phyloP scores from a whole-genome alignment of 169 alveolate genomes.

The Plasmodium ovale region DNA sequence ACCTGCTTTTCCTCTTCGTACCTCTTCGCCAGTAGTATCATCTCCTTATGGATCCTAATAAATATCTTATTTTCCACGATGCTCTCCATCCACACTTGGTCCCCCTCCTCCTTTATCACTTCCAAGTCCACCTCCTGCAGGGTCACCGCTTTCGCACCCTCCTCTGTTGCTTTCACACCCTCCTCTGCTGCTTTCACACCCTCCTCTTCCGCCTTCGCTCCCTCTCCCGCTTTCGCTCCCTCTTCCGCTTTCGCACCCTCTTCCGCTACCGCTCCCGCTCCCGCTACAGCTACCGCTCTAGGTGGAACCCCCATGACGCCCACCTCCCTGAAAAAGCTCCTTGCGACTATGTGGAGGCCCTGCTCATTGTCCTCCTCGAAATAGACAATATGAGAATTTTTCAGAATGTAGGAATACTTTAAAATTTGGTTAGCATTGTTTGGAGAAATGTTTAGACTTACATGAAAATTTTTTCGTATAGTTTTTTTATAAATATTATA shows the following conservation, averaged over 20 bases:
- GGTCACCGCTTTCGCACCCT: not conserved
- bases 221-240: not conserved
- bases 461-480: slow-evolving; percentile 55
- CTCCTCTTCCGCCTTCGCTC: not conserved
- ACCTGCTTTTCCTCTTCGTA: slow-evolving; percentile 50
- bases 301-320: not conserved
- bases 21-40: slow-evolving; percentile 34
- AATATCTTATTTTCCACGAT: slow-evolving; percentile 34
- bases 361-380: slow-evolving; percentile 66
- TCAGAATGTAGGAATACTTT: slow-evolving; percentile 54
- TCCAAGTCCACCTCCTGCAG: slow-evolving; percentile 46
- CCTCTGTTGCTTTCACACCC: not conserved
- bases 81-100: slow-evolving; percentile 18
- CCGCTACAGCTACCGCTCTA: not conserved
- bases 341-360: slow-evolving; percentile 51
- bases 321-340: slow-evolving; percentile 16
- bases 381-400: slow-evolving; percentile 48
- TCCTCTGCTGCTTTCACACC: not conserved
- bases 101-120: slow-evolving; percentile 21
- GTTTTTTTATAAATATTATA: slow-evolving; percentile 58
- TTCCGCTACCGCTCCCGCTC: not conserved
- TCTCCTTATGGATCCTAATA: slow-evolving; percentile 60
- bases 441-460: slow-evolving; percentile 44
- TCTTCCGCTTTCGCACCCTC: not conserved
- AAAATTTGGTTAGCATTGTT: slow-evolving; percentile 2